phyloP scores from a whole-genome alignment of 805 yeast species.

The Candida boidinii region DNA sequence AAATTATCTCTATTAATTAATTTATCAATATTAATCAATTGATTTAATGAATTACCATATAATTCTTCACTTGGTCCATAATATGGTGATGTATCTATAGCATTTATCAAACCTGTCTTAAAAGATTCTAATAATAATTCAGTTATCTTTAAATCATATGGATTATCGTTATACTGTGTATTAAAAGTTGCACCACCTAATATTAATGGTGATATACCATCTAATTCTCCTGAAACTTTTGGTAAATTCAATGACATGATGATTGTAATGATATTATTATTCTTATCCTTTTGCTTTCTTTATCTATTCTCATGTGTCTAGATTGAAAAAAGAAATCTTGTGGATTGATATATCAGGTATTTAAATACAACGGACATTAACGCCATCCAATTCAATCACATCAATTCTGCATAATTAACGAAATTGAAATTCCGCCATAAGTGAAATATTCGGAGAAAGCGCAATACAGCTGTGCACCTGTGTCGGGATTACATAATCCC shows the following conservation, averaged over 20 bases:
- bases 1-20: constrained; percentile 50
- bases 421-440: too few species aligned
- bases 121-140: constrained; percentile 56
- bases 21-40: constrained; percentile 23
- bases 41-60: constrained; percentile 56
- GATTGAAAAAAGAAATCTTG: too few species aligned
- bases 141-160: constrained; percentile 46
- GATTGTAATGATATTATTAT: not conserved
- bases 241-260: constrained; percentile 13
- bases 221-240: constrained; percentile 17
- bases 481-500: too few species aligned
- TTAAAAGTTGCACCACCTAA: constrained; percentile 90
- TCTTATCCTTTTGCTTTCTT: too few species aligned
- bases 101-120: constrained; percentile 56
- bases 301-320: too few species aligned
- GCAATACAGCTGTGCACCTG: too few species aligned
- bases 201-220: constrained; percentile 46
- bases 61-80: constrained; percentile 82
- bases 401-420: too few species aligned
- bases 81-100: constrained; percentile 88
- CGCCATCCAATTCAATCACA: too few species aligned
- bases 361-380: too few species aligned
- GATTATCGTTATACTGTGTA: constrained; percentile 67
- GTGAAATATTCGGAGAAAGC: too few species aligned
- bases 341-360: too few species aligned